These are phyloP conservation scores for Colletotrichum acutatum DNA, from an alignment of 2,329 filamentous ascomycete genomes.

Conservation along the genomic window DNA sequence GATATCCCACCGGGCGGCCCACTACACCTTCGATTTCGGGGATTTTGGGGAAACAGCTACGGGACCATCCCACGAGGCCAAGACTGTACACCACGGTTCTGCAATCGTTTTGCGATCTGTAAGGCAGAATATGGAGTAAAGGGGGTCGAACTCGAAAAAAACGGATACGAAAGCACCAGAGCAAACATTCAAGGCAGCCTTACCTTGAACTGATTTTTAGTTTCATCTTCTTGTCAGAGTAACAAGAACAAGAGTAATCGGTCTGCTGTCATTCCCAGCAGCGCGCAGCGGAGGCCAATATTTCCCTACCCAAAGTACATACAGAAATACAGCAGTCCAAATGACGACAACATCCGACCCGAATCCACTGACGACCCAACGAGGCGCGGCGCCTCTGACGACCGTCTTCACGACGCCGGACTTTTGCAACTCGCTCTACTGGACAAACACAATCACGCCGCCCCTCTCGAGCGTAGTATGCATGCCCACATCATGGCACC, in stretches of 20 bases:
- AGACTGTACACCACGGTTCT: not conserved
- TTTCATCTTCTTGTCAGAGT: not conserved
- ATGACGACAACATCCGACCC: constrained; percentile 25
- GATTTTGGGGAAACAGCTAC: not conserved
- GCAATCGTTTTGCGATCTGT: not conserved
- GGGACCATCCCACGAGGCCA: not conserved
- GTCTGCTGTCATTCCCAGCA: not conserved
- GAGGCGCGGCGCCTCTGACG: constrained; percentile 29
- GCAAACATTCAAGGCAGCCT: not conserved
- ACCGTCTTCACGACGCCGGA: constrained; percentile 34
- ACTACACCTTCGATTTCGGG: not conserved
- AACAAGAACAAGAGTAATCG: not conserved
- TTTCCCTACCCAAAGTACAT: not conserved
- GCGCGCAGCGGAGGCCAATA: not conserved
- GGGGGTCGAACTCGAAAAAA: not conserved
- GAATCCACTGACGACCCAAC: constrained; percentile 25
- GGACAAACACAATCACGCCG: constrained; percentile 28
- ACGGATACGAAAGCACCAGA: not conserved
- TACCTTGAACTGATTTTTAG: not conserved
- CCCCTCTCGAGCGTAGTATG: constrained; percentile 30
- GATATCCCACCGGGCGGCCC: not conserved
- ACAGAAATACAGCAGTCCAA: not conserved
- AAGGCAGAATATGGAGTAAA: not conserved
- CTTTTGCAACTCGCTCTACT: constrained; percentile 23
- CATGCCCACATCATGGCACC: constrained; percentile 32